These are phyloP conservation scores for Fallopia convolvulus DNA, from an alignment of 148 eudicot species.

Conservation along the genomic window DNA sequence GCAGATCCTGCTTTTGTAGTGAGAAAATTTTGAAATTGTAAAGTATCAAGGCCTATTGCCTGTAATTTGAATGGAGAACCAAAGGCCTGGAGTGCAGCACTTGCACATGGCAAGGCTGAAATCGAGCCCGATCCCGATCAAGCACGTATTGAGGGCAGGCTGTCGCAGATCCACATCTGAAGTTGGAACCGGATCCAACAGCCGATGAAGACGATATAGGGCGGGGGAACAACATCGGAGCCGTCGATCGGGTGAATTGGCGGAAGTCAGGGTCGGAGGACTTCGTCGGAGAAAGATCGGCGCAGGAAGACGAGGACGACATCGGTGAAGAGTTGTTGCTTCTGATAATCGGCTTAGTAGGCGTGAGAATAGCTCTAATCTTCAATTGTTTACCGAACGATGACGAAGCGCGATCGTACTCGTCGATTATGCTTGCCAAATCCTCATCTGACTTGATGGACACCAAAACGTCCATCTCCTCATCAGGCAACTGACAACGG, in stretches of 20 bases:
- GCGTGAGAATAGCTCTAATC: constrained; percentile 58
- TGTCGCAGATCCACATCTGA: background rate
- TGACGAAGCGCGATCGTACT: constrained; percentile 46
- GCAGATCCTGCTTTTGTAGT: constrained; percentile 6
- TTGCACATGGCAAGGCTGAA: constrained; percentile 7
- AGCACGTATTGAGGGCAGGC: background rate
- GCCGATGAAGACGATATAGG: background rate
- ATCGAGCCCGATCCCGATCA: background rate
- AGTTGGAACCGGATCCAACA: background rate
- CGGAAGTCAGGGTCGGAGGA: constrained; percentile 8
- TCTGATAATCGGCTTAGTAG: constrained; percentile 20
- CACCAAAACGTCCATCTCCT: constrained; percentile 71
- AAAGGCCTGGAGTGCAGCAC: background rate
- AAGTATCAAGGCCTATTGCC: background rate
- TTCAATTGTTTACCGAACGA: constrained; percentile 35
- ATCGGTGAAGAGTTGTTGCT: constrained; percentile 21
- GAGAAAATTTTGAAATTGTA: background rate
- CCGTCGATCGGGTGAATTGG: constrained; percentile 1
- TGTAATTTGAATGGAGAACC: constrained; percentile 9
- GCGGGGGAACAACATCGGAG: background rate
- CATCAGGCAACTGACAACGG: constrained; percentile 62
- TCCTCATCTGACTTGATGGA: constrained; percentile 69
- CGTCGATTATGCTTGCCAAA: constrained; percentile 45
- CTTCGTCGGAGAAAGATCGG: constrained; percentile 19
- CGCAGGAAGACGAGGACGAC: constrained; percentile 29